These are phyloP conservation scores for Apodospora peruviana DNA, from an alignment of 495 filamentous ascomycete genomes.

Conservation along the genomic window DNA sequence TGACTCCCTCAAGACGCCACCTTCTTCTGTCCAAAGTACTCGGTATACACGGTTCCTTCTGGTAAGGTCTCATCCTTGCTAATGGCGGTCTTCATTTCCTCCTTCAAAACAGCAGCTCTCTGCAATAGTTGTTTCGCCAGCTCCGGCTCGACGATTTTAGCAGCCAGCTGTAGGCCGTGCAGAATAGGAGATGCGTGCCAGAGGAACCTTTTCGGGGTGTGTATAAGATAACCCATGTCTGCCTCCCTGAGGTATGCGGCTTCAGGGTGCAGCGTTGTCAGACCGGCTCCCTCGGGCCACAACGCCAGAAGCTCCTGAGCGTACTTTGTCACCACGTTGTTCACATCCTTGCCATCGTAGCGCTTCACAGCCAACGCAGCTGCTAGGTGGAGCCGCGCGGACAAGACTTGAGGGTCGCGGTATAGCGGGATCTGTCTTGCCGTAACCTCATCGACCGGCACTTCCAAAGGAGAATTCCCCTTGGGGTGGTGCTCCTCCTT, in stretches of 20 bases:
- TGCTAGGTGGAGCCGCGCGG: conserved; percentile 32
- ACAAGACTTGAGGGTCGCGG: conserved; percentile 34
- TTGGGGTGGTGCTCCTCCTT: conserved; percentile 30
- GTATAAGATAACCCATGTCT: conserved; percentile 22
- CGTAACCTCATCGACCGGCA: no score
- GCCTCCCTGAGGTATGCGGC: conserved; percentile 10
- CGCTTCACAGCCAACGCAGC: conserved; percentile 25
- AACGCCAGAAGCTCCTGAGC: conserved; percentile 28
- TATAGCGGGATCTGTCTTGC: conserved; percentile 14
- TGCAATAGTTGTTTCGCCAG: conserved; percentile 26
- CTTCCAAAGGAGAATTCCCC: neutral
- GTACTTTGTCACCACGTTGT: conserved; percentile 25
- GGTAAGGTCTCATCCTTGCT: no score
- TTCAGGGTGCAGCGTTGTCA: conserved; percentile 27
- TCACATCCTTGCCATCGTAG: conserved; percentile 16
- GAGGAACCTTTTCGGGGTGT: conserved; percentile 18
- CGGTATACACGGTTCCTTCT: no score
- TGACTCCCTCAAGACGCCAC: no score
- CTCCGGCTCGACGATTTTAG: conserved; percentile 27
- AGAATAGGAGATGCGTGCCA: conserved; percentile 25
- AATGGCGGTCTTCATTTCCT: no score
- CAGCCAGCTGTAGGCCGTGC: conserved; percentile 35
- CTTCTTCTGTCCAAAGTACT: no score
- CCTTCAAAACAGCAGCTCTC: conserved; percentile 20
- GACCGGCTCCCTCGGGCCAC: conserved; percentile 29